These are phyloP conservation scores for Galerina sulciceps DNA, from an alignment of 768 basidiomycete genomes.

Conservation along the genomic window DNA sequence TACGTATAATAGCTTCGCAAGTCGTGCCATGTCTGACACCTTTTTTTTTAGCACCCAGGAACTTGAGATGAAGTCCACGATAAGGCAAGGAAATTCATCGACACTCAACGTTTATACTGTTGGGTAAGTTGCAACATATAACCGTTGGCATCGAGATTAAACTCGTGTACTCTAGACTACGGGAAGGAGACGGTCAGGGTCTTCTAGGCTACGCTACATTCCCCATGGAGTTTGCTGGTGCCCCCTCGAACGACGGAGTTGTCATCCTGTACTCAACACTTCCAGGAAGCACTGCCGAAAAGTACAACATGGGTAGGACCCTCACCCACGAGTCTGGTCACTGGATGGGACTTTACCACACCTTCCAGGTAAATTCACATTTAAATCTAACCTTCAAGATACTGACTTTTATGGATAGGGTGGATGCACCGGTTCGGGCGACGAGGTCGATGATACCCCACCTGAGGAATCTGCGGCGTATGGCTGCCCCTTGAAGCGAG, in stretches of 20 bases:
- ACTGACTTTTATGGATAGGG: conserved; percentile 23
- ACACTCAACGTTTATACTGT: conserved; percentile 57
- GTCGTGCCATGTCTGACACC: neutral
- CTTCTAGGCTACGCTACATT: conserved; percentile 58
- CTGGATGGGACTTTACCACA: conserved; percentile 62
- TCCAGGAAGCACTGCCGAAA: conserved; percentile 41
- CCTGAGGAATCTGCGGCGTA: conserved; percentile 42
- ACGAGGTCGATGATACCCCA: conserved; percentile 46
- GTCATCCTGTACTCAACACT: conserved; percentile 42
- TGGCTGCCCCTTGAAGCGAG: conserved; percentile 37
- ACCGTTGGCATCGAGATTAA: no score
- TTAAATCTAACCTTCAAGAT: neutral
- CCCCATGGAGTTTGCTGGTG: conserved; percentile 42
- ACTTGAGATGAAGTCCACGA: conserved; percentile 45
- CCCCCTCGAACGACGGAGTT: conserved; percentile 51
- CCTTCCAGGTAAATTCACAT: conserved; percentile 43
- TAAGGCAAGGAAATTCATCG: conserved; percentile 43
- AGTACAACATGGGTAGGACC: conserved; percentile 51
- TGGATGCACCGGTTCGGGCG: conserved; percentile 41
- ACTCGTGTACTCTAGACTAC: conserved; percentile 24
- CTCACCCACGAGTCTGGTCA: conserved; percentile 59
- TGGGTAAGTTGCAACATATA: conserved; percentile 31
- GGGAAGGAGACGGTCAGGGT: conserved; percentile 31
- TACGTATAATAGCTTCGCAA: conserved; percentile 13
- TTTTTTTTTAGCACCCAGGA: conserved; percentile 31